Evolutionary conservation across 805 yeast species (phyloP), one percentile per base, ranked within the genome.

Genomic region (Isabelozyma gotoi): DNA sequence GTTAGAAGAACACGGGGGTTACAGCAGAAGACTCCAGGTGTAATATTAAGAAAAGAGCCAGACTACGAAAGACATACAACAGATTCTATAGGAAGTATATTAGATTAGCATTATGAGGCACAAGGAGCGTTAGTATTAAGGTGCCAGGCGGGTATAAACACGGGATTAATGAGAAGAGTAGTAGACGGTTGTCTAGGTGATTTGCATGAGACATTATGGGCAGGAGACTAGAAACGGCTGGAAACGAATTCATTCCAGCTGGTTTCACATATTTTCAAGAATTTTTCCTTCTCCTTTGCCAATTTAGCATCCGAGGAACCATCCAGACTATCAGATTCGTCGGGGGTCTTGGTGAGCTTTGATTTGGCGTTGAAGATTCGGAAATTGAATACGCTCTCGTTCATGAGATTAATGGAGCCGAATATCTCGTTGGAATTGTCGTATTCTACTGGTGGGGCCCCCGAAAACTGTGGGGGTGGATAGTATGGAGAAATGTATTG

Each of bases 221-320:
- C n/a, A n/a, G n/a, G n/a, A n/a, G n/a, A n/a, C n/a, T n/a, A n/a
- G n/a, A n/a, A n/a, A n/a, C n/a, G n/a, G n/a, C 29, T 24, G 18
- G 48, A 47, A 15, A 63, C 54, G 50, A 65, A 68, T 49, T 66
- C 63, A 44, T 71, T 73, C 77, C 77, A 71, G 33, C 69, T 65
- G 16, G 73, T 69, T 45, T 66, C 74, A 49, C 77, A 71, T 27
- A 71, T 63, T 49, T 67, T 65, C 50, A 71, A 45, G 47, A 71
- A 71, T 51, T 68, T 69, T 36, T 62, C 63, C 59, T 67, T 67
- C 38, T 66, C 68, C 40, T 46, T 45, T 18, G 56, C 50, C 27
- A 56, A 37, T 39, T 38, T 20, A 21, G 34, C 6, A 8, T 16
- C 38, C n/a, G 12, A 17, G 15, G 7, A n/a, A 15, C 19, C 33